phyloP scores from a whole-genome alignment of 768 basidiomycete genomes.

The Russula sp. region DNA sequence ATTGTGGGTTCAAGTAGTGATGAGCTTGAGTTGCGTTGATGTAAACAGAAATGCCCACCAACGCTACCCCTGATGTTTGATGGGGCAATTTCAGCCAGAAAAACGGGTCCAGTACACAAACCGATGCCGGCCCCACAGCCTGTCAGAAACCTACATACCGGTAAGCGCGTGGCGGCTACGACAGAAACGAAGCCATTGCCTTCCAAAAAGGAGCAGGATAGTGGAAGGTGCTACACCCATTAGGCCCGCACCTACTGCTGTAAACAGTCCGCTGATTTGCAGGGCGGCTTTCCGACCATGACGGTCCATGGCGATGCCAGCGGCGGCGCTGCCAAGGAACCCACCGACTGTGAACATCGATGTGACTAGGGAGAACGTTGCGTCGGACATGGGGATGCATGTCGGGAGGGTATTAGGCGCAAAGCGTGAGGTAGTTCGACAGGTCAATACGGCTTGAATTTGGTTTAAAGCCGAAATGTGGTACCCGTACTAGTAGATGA shows the following conservation, averaged over 20 bases:
- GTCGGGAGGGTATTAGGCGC: constrained; percentile 45
- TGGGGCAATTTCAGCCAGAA: constrained; percentile 81
- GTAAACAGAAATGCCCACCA: constrained; percentile 39
- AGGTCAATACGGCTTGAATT: constrained; percentile 73
- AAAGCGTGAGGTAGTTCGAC: constrained; percentile 36
- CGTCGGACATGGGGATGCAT: constrained; percentile 76
- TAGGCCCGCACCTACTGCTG: constrained; percentile 53
- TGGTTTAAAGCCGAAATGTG: constrained; percentile 91
- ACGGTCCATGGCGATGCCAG: constrained; percentile 63
- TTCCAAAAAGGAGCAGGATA: constrained; percentile 52
- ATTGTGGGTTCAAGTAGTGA: neutral
- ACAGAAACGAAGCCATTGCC: constrained; percentile 38
- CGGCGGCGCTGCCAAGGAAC: constrained; percentile 64
- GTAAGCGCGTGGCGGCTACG: constrained; percentile 1
- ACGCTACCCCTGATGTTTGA: constrained; percentile 65
- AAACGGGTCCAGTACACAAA: constrained; percentile 76
- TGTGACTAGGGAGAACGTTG: constrained; percentile 77
- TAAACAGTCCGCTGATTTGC: constrained; percentile 49
- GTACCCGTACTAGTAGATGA: constrained; percentile 65
- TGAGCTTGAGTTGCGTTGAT: neutral
- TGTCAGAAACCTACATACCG: constrained; percentile 46
- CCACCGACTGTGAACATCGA: constrained; percentile 86
- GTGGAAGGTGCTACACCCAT: constrained; percentile 61
- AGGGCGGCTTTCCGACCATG: constrained; percentile 68
- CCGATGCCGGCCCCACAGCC: constrained; percentile 71